Conservation (phyloP, 331 rosid genomes). For the Malus hybrid region DNA sequence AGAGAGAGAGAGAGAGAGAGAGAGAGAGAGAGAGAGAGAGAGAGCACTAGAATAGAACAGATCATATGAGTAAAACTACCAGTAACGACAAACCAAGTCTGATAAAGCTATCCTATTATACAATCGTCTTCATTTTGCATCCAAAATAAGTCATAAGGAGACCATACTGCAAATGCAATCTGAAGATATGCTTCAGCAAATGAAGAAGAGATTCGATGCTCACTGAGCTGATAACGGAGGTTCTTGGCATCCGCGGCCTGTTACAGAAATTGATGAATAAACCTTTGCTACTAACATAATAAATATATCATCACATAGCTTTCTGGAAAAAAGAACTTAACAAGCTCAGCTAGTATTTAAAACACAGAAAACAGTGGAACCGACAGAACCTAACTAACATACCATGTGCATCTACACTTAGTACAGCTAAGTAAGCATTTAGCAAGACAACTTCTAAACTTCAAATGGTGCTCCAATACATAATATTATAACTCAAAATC, state of each 20-base stretch:
- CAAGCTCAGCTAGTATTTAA: background rate
- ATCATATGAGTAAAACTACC: no score
- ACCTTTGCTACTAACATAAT: background rate
- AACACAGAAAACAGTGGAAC: background rate
- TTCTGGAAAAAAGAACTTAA: background rate
- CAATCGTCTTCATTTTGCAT: no score
- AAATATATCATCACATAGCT: no score
- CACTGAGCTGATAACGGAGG: slow-evolving; percentile 63
- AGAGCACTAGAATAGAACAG: no score
- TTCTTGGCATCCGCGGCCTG: slow-evolving; percentile 93
- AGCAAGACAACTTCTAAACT: background rate
- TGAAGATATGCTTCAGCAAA: slow-evolving; percentile 83
- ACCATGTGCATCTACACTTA: background rate
- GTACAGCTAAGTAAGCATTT: background rate
- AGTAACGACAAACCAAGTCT: no score
- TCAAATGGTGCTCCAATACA: background rate
- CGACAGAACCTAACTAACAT: background rate
- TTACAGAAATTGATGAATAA: slow-evolving; percentile 6
- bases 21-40: no score
- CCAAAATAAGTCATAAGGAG: background rate
- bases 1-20: no score
- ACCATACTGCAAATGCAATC: slow-evolving; percentile 88
- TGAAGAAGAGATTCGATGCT: slow-evolving; percentile 56
- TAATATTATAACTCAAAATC: no score
- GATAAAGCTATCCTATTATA: no score